phyloP scores from a whole-genome alignment of 2,329 filamentous ascomycete species.

The Aspergillus nomiae region DNA sequence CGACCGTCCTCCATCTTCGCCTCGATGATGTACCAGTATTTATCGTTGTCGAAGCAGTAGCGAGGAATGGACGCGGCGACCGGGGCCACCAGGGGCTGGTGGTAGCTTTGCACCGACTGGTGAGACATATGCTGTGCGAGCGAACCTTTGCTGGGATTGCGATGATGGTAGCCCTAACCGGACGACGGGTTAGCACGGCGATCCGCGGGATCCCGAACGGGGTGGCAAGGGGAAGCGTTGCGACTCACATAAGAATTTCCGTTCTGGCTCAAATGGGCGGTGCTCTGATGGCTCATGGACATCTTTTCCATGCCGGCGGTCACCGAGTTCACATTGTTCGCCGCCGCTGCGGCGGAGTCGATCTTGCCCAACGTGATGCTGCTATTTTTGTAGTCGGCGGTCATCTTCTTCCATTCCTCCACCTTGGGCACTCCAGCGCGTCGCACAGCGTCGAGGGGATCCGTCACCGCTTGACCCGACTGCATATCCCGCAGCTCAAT shows the following conservation, averaged over 20 bases:
- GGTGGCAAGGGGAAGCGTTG: neutral
- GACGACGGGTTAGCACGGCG: constrained; percentile 1
- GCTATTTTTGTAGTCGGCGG: constrained; percentile 97
- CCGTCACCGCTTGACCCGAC: constrained; percentile 76
- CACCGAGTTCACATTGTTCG: constrained; percentile 54
- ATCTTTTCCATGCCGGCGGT: constrained; percentile 75
- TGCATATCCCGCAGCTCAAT: constrained; percentile 95
- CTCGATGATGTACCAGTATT: constrained; percentile 98
- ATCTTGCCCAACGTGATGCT: constrained; percentile 96
- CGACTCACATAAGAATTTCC: constrained; percentile 53
- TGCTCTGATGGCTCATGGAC: constrained; percentile 66
- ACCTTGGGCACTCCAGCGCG: constrained; percentile 90
- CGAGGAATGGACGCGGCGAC: constrained; percentile 82
- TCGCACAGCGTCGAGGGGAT: constrained; percentile 81
- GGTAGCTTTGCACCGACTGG: constrained; percentile 51
- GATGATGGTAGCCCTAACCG: constrained; percentile 39
- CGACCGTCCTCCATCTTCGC: constrained; percentile 85
- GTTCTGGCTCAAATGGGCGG: constrained; percentile 53
- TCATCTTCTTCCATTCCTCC: constrained; percentile 99
- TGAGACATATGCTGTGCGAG: constrained; percentile 38
- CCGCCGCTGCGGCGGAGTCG: constrained; percentile 49
- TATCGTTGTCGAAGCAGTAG: constrained; percentile 95
- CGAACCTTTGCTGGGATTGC: constrained; percentile 40
- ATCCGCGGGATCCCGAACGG: neutral
- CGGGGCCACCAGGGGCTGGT: constrained; percentile 66